Base-by-base conservation (phyloP, 75 land plant genomes). In the Pinus taeda region DNA sequence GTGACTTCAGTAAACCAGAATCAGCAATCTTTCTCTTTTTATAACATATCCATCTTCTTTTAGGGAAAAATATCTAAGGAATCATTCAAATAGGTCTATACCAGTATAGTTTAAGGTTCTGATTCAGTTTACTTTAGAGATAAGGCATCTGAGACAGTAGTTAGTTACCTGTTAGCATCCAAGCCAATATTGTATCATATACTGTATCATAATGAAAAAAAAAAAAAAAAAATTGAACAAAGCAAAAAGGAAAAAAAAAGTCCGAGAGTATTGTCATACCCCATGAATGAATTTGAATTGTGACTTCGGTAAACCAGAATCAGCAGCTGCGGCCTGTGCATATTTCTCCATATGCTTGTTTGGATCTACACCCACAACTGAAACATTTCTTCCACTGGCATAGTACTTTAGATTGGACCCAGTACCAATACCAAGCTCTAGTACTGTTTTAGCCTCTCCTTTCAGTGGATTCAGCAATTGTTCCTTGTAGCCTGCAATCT, bases 381-480 rank as follows among this genome's bases (percentile, higher is more conserved):
- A 53, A 36, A 85, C 21, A 39, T 77, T 81, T 55, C 79, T 63
- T 78, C 74, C 60, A 39, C 55, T 74, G 1, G 89, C 90, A 79
- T 94, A 94, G 62, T 85, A 93, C 33, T 83, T 81, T 60, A 95
- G 72, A 83, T 95, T 95, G 15, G 98, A 90, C 12, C 95, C 95
- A 0, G 93, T 93, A 55, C 98, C 98, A 62, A 95, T 85, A 29
- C 95, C 98, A 26, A 95, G 72, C 85, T 95, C 98, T 82, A 95
- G 66, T 5, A 94, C 73, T n/a, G 82, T 84, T 72, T 77, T 65
- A 53, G 85, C 85, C 60, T 80, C 85, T 26, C 81, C 88, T 57
- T 77, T 85, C 80, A 95, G 80, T 33, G 79, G 62, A 21, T 53
- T 65, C 71, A 95, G 89, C 7, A 95, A 81, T 79, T 88, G 81